phyloP scores from a whole-genome alignment of 768 basidiomycete genomes.

The Termitomyces sp. region DNA sequence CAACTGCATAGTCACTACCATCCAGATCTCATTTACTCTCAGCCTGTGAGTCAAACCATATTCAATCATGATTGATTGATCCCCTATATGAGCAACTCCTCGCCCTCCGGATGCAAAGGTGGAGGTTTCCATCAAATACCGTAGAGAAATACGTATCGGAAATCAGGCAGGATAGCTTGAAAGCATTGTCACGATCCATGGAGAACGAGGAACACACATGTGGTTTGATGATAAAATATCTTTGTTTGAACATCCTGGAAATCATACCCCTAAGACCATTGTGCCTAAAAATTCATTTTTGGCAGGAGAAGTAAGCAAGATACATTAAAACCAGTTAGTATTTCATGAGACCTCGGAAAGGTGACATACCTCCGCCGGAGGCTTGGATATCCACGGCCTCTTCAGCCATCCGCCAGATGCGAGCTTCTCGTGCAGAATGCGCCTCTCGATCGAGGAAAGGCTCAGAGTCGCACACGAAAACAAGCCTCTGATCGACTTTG shows the following conservation, averaged over 20 bases:
- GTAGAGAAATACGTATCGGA: not conserved
- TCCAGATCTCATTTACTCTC: not conserved
- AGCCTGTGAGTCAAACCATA: not conserved
- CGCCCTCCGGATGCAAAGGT: not conserved
- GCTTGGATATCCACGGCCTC: constrained; percentile 19
- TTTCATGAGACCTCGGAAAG: not conserved
- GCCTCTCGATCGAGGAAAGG: constrained; percentile 33
- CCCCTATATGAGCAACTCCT: not conserved
- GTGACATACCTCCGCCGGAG: constrained; percentile 16
- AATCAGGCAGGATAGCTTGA: not conserved
- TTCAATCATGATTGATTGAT: not conserved
- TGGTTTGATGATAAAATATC: not conserved
- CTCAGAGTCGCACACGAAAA: constrained; percentile 31
- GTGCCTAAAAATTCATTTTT: not conserved
- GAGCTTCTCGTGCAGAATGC: constrained; percentile 25
- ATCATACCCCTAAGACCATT: constrained; percentile 10
- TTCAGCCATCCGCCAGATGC: constrained; percentile 29
- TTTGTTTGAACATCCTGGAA: not conserved
- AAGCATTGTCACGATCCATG: constrained; percentile 1
- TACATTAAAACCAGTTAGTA: not conserved
- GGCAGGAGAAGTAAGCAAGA: not conserved
- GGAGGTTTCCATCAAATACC: not conserved
- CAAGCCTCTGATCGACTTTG: constrained; percentile 25
- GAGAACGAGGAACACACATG: constrained; percentile 3
- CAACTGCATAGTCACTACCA: not conserved